Conservation (phyloP, 2,329 filamentous ascomycete genomes). For the Didymella pomorum region DNA sequence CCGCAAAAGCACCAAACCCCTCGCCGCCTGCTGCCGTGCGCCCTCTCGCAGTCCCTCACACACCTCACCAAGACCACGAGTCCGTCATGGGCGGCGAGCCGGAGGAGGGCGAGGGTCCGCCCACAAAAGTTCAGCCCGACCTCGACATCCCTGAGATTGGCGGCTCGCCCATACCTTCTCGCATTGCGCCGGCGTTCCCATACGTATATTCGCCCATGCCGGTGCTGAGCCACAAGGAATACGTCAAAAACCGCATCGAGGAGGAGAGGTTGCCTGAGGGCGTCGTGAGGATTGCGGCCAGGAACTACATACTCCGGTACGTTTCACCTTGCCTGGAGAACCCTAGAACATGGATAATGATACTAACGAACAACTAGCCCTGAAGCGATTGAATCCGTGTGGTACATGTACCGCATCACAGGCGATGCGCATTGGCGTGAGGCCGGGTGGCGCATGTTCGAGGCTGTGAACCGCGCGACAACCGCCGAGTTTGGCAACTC, state of each 20-base stretch:
- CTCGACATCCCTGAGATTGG: conserved; percentile 23
- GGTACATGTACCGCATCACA: conserved; percentile 78
- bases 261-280: conserved; percentile 62
- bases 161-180: conserved; percentile 21
- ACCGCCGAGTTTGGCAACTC: conserved; percentile 69
- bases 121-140: conserved; percentile 33
- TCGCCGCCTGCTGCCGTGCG: conserved; percentile 21
- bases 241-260: conserved; percentile 48
- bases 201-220: conserved; percentile 41
- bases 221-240: conserved; percentile 47
- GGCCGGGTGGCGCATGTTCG: conserved; percentile 78
- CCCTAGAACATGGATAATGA: background rate
- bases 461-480: conserved; percentile 68
- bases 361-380: conserved; percentile 53
- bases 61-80: conserved; percentile 21
- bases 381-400: conserved; percentile 83
- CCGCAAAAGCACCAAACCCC: conserved; percentile 9
- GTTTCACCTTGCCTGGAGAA: background rate
- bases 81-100: conserved; percentile 31
- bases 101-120: conserved; percentile 32
- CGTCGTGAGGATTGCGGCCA: conserved; percentile 63
- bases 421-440: conserved; percentile 71
- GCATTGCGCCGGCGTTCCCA: conserved; percentile 39
- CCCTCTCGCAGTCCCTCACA: conserved; percentile 14
- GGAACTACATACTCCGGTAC: conserved; percentile 69